A percentile compares a stretch with the other conserved stretches of the same genome.
phyloP scores from a whole-genome alignment of 177 flowering plant species.

The Tripterygium wilfordii region DNA sequence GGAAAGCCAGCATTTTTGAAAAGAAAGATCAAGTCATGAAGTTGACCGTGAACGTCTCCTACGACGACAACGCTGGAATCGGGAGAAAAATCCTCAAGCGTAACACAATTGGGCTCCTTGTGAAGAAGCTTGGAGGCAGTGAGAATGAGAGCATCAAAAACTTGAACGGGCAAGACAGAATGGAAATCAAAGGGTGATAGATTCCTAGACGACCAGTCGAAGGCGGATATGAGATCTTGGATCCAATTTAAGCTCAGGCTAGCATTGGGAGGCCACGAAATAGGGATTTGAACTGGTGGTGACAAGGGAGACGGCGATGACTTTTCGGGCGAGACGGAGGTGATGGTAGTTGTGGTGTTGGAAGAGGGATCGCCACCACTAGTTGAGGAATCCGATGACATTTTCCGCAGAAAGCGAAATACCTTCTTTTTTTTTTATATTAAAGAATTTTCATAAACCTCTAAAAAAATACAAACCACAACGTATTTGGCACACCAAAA shows the following conservation, averaged over 20 bases:
- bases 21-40: constrained; percentile 70
- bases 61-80: constrained; percentile 68
- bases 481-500: no score
- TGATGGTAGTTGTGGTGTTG: no score
- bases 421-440: no score
- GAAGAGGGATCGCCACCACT: no score
- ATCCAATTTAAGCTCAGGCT: constrained; percentile 56
- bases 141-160: constrained; percentile 58
- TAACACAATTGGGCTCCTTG: constrained; percentile 80
- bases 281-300: constrained; percentile 27
- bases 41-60: constrained; percentile 90
- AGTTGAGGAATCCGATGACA: no score
- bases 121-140: constrained; percentile 79
- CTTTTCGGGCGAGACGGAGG: not conserved
- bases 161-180: constrained; percentile 59
- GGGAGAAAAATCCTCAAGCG: not conserved
- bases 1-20: constrained; percentile 70
- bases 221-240: constrained; percentile 33
- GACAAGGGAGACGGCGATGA: constrained; percentile 6
- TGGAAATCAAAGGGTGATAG: constrained; percentile 57
- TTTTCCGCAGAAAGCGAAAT: no score
- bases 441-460: no score
- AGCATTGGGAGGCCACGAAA: constrained; percentile 63
- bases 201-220: constrained; percentile 74
- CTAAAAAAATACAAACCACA: no score